A percentile compares a stretch with the other conserved stretches of the same genome.
These are phyloP conservation scores for Metschnikowia bowlesiae DNA, from an alignment of 805 yeast genomes.

Conservation along the genomic window DNA sequence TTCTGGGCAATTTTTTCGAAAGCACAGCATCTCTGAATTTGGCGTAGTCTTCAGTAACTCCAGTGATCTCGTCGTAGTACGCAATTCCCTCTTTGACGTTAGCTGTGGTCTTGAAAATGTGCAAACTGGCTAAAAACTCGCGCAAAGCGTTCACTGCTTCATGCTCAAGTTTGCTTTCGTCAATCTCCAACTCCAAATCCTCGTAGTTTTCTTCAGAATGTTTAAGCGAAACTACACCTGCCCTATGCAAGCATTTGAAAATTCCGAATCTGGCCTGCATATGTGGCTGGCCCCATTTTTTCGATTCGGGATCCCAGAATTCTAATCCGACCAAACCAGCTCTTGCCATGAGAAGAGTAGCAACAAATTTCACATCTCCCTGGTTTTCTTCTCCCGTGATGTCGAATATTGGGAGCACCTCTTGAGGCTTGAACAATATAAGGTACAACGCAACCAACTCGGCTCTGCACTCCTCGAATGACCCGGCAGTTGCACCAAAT, in stretches of 20 bases:
- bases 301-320: slow-evolving; percentile 77
- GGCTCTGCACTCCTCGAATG: slow-evolving; percentile 91
- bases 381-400: slow-evolving; percentile 54
- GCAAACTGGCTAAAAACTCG: slow-evolving; percentile 66
- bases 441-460: slow-evolving; percentile 84
- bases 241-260: slow-evolving; percentile 65
- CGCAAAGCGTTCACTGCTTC: slow-evolving; percentile 73
- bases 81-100: slow-evolving; percentile 60
- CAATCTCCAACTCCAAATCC: slow-evolving; percentile 59
- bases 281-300: slow-evolving; percentile 93
- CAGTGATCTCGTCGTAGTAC: slow-evolving; percentile 65
- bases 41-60: slow-evolving; percentile 59
- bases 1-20: slow-evolving; percentile 73
- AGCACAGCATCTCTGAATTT: slow-evolving; percentile 65
- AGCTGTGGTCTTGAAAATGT: slow-evolving; percentile 74
- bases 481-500: slow-evolving; percentile 78
- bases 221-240: slow-evolving; percentile 58
- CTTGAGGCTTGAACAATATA: slow-evolving; percentile 55
- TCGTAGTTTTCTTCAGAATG: slow-evolving; percentile 45
- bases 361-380: slow-evolving; percentile 58
- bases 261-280: slow-evolving; percentile 91
- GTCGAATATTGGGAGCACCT: slow-evolving; percentile 70
- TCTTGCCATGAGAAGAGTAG: slow-evolving; percentile 78
- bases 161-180: slow-evolving; percentile 57
- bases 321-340: slow-evolving; percentile 83